phyloP scores from a whole-genome alignment of 148 eudicot species.

The Mesembryanthemum crystallinum region DNA sequence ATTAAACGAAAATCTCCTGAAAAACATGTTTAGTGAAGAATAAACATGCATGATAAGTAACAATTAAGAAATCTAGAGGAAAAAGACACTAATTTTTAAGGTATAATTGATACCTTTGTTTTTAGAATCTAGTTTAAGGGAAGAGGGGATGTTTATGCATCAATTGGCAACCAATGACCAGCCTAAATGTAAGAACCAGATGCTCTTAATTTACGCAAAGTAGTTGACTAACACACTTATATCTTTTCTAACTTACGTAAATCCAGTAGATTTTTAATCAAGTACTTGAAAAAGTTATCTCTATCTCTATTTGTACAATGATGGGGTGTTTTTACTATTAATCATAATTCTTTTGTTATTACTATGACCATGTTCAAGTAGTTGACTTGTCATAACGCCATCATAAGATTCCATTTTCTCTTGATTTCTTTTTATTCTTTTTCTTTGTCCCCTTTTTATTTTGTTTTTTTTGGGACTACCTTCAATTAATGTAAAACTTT shows the following conservation, averaged over 20 bases:
- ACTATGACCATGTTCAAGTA: constrained; percentile 17
- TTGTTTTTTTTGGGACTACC: background rate
- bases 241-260: constrained; percentile 2
- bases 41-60: too few species aligned
- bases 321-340: constrained; percentile 3
- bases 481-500: too few species aligned
- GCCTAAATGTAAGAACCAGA: constrained; percentile 7
- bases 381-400: constrained; percentile 25
- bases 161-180: background rate
- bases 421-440: constrained; percentile 10
- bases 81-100: too few species aligned
- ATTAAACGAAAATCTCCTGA: too few species aligned
- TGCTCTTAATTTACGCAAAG: constrained; percentile 15
- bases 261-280: background rate
- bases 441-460: background rate
- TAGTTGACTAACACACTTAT: constrained; percentile 8
- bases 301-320: background rate
- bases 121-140: too few species aligned
- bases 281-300: background rate
- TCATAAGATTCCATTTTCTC: constrained; percentile 9
- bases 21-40: too few species aligned
- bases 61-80: too few species aligned
- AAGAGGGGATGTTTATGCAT: background rate
- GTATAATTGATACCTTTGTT: too few species aligned
- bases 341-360: constrained; percentile 7